Conservation (phyloP, 176 grass and related monocot genomes). For the Oryza punctata region DNA sequence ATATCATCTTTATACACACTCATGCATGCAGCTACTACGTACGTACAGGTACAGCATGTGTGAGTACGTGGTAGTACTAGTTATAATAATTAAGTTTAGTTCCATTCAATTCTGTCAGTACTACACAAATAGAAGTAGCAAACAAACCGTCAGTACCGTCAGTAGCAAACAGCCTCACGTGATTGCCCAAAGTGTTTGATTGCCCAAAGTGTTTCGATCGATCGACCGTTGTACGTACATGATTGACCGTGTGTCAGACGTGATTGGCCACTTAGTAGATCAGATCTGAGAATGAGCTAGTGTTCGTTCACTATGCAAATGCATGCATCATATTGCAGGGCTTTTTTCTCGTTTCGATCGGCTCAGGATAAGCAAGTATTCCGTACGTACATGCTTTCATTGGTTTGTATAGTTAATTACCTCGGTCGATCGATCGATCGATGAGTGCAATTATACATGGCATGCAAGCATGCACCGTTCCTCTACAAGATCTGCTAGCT, state of each 20-base stretch:
- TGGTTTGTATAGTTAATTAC: no score
- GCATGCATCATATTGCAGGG: not conserved
- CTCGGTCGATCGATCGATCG: no score
- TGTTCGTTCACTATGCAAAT: not conserved
- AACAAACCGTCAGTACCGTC: not conserved
- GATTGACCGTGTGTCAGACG: not conserved
- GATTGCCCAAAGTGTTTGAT: not conserved
- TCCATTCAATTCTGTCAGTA: not conserved
- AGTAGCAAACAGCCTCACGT: conserved; percentile 24
- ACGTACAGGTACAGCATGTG: not conserved
- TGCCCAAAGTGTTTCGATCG: not conserved
- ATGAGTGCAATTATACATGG: no score
- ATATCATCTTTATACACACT: no score
- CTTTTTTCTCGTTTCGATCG: not conserved
- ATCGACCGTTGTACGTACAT: not conserved
- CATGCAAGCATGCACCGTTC: no score
- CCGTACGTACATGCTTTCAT: no score
- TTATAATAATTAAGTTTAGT: not conserved
- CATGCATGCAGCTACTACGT: no score
- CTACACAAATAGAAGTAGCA: not conserved
- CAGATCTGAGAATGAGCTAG: not conserved
- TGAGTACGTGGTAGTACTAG: not conserved
- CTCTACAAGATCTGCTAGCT: no score
- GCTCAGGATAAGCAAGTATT: not conserved
- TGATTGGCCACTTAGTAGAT: not conserved